These are phyloP conservation scores for Pachysandra terminalis DNA, from an alignment of 164 flowering plant genomes.

Conservation along the genomic window DNA sequence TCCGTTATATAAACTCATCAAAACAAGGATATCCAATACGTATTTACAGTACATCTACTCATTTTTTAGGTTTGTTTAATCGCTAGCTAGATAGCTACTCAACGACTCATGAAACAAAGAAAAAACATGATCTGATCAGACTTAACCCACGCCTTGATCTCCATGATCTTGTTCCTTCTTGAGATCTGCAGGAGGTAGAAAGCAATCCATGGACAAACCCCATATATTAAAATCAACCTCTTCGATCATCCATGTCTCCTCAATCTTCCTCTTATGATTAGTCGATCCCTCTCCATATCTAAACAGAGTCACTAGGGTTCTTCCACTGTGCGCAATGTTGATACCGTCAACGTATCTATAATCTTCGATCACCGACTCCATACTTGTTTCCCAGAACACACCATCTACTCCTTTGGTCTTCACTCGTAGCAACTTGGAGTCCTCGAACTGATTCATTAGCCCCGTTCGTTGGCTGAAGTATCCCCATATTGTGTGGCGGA, in stretches of 20 bases:
- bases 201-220: slow-evolving; percentile 64
- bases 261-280: slow-evolving; percentile 60
- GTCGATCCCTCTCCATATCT: slow-evolving; percentile 53
- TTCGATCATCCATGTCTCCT: slow-evolving; percentile 68
- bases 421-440: slow-evolving; percentile 67
- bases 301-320: slow-evolving; percentile 47
- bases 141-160: background rate
- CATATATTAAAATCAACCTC: slow-evolving; percentile 68
- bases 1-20: too few species aligned
- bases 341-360: slow-evolving; percentile 64
- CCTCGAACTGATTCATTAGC: slow-evolving; percentile 67
- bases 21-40: too few species aligned
- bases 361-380: slow-evolving; percentile 65
- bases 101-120: background rate
- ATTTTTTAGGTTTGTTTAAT: too few species aligned
- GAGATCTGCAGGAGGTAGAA: slow-evolving; percentile 67
- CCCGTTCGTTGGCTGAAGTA: slow-evolving; percentile 94
- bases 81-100: too few species aligned
- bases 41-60: too few species aligned
- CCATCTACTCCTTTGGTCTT: slow-evolving; percentile 47
- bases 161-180: slow-evolving; percentile 31
- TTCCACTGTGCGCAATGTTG: slow-evolving; percentile 80
- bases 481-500: slow-evolving; percentile 80
- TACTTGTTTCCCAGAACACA: slow-evolving; percentile 79
- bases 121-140: too few species aligned